phyloP scores from a whole-genome alignment of 257 asterid genomes.

The Petunia secreta region DNA sequence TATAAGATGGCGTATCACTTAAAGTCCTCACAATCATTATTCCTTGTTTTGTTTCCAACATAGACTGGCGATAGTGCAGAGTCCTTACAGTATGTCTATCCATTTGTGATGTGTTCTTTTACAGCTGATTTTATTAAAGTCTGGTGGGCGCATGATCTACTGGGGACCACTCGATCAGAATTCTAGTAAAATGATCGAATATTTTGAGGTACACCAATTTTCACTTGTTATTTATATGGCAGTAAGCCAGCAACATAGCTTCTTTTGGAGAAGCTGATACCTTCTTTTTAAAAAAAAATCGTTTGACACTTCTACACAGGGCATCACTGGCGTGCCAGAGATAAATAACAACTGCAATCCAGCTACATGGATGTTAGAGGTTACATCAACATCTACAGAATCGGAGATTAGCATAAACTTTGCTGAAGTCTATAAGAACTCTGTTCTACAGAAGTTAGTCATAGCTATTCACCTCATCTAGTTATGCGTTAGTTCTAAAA shows the following conservation, averaged over 20 bases:
- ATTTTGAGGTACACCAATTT: conserved; percentile 57
- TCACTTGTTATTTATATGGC: not conserved
- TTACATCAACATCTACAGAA: conserved; percentile 64
- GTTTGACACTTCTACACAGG: conserved; percentile 30
- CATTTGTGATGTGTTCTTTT: conserved; percentile 7
- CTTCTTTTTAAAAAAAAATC: not conserved
- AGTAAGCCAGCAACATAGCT: not conserved
- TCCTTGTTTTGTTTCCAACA: not conserved
- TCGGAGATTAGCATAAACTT: conserved; percentile 59
- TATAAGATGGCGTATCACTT: not conserved
- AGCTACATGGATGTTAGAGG: conserved; percentile 72
- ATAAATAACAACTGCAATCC: conserved; percentile 57
- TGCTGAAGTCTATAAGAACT: conserved; percentile 52
- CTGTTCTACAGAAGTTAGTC: conserved; percentile 53
- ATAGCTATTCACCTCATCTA: not conserved
- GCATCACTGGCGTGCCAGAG: conserved; percentile 50
- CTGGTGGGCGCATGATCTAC: conserved; percentile 62
- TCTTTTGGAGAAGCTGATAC: not conserved
- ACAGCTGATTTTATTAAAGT: conserved; percentile 55
- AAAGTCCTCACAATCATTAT: not conserved
- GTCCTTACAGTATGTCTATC: not conserved
- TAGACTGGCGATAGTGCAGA: not conserved
- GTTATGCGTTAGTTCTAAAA: not conserved
- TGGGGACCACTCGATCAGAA: conserved; percentile 58
- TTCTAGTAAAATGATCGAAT: conserved; percentile 53